Percentiles rank a stretch among this genome's conserved stretches.
phyloP scores from a whole-genome alignment of 441 rosid species.

The Viola pubescens region DNA sequence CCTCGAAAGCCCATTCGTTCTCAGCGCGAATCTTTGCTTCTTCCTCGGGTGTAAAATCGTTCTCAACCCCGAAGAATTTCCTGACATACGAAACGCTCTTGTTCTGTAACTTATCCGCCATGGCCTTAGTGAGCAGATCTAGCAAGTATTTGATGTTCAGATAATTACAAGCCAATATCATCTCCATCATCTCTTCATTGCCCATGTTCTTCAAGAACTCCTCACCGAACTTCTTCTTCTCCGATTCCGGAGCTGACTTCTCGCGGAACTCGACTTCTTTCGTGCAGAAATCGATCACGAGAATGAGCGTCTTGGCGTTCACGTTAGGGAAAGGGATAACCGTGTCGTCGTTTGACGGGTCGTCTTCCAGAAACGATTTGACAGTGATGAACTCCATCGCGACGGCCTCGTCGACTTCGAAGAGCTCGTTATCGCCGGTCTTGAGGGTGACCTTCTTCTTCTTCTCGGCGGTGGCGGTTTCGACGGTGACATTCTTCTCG shows the following conservation, averaged over 20 bases:
- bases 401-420: not conserved
- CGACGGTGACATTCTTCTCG: not conserved
- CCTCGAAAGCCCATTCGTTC: constrained; percentile 19
- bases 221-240: not conserved
- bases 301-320: not conserved
- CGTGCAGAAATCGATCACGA: not conserved
- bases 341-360: not conserved
- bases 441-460: not conserved
- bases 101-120: constrained; percentile 9
- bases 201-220: not conserved
- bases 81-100: constrained; percentile 8
- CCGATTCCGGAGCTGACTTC: not conserved
- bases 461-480: not conserved
- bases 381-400: not conserved
- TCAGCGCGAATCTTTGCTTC: constrained; percentile 15
- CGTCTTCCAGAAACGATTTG: not conserved
- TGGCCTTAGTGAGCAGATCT: not conserved
- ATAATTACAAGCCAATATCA: constrained; percentile 10
- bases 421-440: not conserved
- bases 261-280: not conserved
- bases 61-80: constrained; percentile 2
- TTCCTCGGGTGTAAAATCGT: constrained; percentile 16
- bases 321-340: not conserved
- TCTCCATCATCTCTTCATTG: not conserved
- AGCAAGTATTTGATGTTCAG: constrained; percentile 11